phyloP scores from a whole-genome alignment of 2,329 filamentous ascomycete species.

The Cladophialophora bantiana region DNA sequence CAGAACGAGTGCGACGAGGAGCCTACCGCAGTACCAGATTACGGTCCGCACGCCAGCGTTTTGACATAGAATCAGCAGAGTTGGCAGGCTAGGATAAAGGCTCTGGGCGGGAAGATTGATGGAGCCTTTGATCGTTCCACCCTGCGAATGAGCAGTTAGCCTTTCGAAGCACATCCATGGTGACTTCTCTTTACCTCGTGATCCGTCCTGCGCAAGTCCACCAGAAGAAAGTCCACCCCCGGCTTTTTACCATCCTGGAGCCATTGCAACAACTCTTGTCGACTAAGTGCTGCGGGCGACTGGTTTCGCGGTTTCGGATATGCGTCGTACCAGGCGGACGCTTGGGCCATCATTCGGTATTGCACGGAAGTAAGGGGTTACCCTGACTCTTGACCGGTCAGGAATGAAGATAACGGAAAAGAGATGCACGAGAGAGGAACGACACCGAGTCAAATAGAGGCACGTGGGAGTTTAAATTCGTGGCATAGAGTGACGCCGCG shows the following conservation, averaged over 20 bases:
- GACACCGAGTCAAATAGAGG: background rate
- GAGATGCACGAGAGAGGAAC: background rate
- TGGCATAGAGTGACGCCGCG: no score
- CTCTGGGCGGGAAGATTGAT: constrained; percentile 56
- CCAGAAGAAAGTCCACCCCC: constrained; percentile 50
- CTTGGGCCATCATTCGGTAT: constrained; percentile 12
- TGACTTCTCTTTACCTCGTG: constrained; percentile 49
- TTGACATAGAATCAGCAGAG: constrained; percentile 47
- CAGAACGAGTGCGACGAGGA: background rate
- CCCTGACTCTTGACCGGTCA: background rate
- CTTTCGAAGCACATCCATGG: background rate
- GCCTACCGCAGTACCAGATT: constrained; percentile 53
- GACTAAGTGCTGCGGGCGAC: constrained; percentile 41
- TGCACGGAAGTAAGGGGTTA: background rate
- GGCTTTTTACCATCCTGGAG: constrained; percentile 44
- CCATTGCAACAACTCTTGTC: constrained; percentile 48
- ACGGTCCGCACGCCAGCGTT: constrained; percentile 45
- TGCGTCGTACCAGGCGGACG: constrained; percentile 28
- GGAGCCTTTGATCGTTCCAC: constrained; percentile 67
- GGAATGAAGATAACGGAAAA: background rate
- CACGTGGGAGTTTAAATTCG: no score
- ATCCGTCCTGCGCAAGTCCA: constrained; percentile 58
- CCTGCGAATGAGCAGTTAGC: constrained; percentile 48
- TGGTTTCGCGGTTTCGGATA: constrained; percentile 32
- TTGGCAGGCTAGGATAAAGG: constrained; percentile 49